Evolutionary conservation across 441 rosid genomes (phyloP), one percentile per base, ranked within the genome.

Genomic region (Mallotus repandus): DNA sequence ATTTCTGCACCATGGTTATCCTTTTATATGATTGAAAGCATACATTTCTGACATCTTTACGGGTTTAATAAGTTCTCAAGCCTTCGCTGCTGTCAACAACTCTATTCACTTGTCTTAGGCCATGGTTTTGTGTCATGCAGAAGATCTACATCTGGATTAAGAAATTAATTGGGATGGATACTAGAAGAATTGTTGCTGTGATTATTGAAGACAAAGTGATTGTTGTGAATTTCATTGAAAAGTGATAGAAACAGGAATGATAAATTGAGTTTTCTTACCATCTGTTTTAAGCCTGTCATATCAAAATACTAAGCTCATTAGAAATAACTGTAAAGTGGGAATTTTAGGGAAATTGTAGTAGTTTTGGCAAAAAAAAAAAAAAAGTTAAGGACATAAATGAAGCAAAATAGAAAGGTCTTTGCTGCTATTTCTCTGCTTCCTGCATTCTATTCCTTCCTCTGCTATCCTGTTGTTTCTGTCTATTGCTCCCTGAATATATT

Each of bases 71-170:
- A 60, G 3, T 14, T 29, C 32, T 4, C 4, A n/a, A 59, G 29
- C 29, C 29, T 25, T 25, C 2, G 29, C 29, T 25, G 29, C 29
- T 25, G 29, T 25, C 3, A 21, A 21, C 43, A 58, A 32, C 19
- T 54, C n/a, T 49, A 41, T 63, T 61, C 49, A 48, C 25, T 61
- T 63, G 13, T 35, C 63, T 22, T 69, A 67, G n/a, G 64, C 73
- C 63, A 13, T 55, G 14, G 56, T 54, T 53, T 29, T 71, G 25
- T n/a, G 10, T 45, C 49, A 41, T 52, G 57, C 15, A 19, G 50
- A 21, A 19, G 50, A 38, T 19, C 0, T 2, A 13, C 16, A 52
- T 71, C 15, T 52, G 41, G 46, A 45, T 29, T 8, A 21, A n/a
- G 41, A 35, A 35, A 35, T 35, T 35, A 3, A 3, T 35, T 35